Base-by-base conservation (phyloP, 768 basidiomycete genomes). In the Hericium rajendrae region DNA sequence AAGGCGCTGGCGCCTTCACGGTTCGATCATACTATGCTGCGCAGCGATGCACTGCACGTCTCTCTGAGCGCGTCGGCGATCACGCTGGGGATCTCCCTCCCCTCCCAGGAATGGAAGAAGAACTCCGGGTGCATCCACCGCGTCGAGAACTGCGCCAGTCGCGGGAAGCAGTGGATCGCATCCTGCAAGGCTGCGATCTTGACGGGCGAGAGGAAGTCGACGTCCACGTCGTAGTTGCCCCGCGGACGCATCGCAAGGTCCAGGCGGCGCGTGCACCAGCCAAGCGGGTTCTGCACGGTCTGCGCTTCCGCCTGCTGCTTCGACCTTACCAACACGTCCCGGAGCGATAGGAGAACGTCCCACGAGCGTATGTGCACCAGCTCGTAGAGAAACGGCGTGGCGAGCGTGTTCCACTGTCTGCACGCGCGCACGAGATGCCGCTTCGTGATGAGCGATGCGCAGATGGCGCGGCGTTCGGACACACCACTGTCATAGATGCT, bases 391-490 rank as follows among this genome's bases (percentile, higher is more conserved):
- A 57, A 39, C 3, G 56, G 56, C 2, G 38, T 51, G 18, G 56
- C 56, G 56, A 57, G 56, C 3, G 50, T 22, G 10, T 41, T 16
- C 56, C 56, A 57, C 20, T 39, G 38, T 15, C 18, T 39, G 39
- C 56, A 57, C 4, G 51, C 56, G 38, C 38, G 40, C n/a, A 57
- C 56, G 50, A 57, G 37, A 16, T 28, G 13, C 22, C 48, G 50
- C 15, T 46, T 51, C 18, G 56, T 51, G 22, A 26, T 22, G n/a
- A 57, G 39, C n/a, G 56, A 32, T 15, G 48, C 24, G 15, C 48
- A 38, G 4, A 57, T 8, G 9, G 37, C 56, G 32, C 32, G 32
- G 32, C 32, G 32, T 32, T 32, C 32, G 16, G 9, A 11, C 50
- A 39, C 43, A n/a, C 20, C n/a, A 2, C 8, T 18, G n/a, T n/a